Base-by-base conservation (phyloP, 169 alveolate species). In the Sarcocystis neurona region DNA sequence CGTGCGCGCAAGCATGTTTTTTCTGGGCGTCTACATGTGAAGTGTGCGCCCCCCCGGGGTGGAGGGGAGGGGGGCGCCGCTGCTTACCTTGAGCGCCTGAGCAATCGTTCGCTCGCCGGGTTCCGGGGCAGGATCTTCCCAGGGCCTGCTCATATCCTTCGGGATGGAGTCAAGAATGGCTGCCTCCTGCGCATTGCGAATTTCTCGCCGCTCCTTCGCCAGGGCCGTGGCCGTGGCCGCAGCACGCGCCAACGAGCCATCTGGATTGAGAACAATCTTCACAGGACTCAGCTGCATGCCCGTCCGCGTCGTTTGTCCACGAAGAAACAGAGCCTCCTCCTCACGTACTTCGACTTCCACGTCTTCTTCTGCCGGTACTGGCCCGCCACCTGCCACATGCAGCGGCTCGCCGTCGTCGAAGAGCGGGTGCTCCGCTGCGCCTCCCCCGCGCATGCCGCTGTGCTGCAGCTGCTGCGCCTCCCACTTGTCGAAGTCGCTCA, bases 271-370 rank as follows among this genome's bases (percentile, higher is more conserved):
- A n/a, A 97, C 93, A 8, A 98, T 94, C 93, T 95, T 95, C 46
- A 97, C 95, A 8, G 98, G 92, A 32, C 86, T 41, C 70, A 87
- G 46, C 68, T 91, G 89, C 88, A 80, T 80, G 63, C 92, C 94
- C 1, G 94, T 82, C n/a, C 92, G 77, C 12, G 98, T 95, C 4
- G 99, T 97, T 89, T 97, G 97, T 6, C 99, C 99, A 70, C 97
- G 97, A 27, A 98, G 96, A 94, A 99, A 99, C 15, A 98, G 96
- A 41, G 99, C 98, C 53, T 97, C 98, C 84, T 95, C 97, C 46
- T 82, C 93, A 0, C 80, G 84, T 2, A 90, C 87, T 47, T 90
- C 93, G 23, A 90, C 48, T 48, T 90, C 93, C 10, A 90, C 85
- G 75, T 85, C 91, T 43, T 72, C 93, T 3, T 74, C 90, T 8